Percentiles rank a stretch among this genome's conserved stretches.
These are phyloP conservation scores for Boletellus sp. DNA, from an alignment of 768 basidiomycete genomes.

Conservation along the genomic window DNA sequence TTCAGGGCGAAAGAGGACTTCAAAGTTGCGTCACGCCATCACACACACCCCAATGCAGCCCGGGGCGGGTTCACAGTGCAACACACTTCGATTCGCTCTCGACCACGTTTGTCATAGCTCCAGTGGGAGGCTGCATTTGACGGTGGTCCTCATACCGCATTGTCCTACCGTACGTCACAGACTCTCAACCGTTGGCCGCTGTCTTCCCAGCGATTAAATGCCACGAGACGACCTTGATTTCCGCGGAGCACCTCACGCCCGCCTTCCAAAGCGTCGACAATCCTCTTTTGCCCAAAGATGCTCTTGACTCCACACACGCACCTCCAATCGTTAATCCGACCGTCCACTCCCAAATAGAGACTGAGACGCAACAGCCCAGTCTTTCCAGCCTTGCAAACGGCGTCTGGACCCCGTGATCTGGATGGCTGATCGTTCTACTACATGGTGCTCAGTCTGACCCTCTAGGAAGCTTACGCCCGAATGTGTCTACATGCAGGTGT, in stretches of 20 bases:
- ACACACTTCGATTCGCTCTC: too few relatives aligned
- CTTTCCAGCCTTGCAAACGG: conserved; percentile 1
- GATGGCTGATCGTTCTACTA: not conserved
- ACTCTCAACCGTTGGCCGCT: not conserved
- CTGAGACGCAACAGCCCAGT: not conserved
- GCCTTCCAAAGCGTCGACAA: not conserved
- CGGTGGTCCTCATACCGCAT: too few relatives aligned
- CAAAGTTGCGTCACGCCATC: too few relatives aligned
- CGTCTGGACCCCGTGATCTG: not conserved
- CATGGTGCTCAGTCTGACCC: too few relatives aligned
- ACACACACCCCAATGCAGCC: too few relatives aligned
- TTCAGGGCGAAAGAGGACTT: too few relatives aligned
- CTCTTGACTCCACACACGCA: not conserved
- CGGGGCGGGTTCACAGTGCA: too few relatives aligned
- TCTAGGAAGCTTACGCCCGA: too few relatives aligned
- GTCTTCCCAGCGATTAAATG: not conserved
- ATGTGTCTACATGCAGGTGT: too few relatives aligned
- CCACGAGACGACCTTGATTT: not conserved
- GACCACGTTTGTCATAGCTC: too few relatives aligned
- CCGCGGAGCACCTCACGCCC: conserved; percentile 1
- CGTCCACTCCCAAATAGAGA: not conserved
- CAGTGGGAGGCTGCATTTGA: too few relatives aligned
- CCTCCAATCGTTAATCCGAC: conserved; percentile 2
- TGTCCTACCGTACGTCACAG: too few relatives aligned
- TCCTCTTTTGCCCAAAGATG: not conserved